Conservation (phyloP, 495 filamentous ascomycete genomes). For the Staphylotrichum longicolle region DNA sequence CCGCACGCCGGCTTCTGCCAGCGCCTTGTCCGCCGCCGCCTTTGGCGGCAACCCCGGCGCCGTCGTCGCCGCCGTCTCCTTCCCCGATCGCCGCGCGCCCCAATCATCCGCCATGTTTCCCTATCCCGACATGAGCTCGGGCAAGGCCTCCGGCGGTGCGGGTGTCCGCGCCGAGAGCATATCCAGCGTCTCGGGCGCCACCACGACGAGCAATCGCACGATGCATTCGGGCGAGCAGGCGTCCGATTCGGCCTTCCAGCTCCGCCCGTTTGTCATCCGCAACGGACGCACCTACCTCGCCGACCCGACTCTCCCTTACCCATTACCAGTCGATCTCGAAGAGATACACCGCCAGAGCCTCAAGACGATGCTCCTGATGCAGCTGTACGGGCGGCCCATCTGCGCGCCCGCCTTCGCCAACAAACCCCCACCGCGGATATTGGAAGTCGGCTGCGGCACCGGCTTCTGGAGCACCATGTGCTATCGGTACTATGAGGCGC, state of each 20-base stretch:
- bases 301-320: slow-evolving; percentile 72
- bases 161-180: slow-evolving; percentile 41
- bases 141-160: slow-evolving; percentile 21
- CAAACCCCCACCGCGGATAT: slow-evolving; percentile 68
- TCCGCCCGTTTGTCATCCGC: slow-evolving; percentile 65
- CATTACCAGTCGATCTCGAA: slow-evolving; percentile 80
- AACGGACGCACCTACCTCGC: slow-evolving; percentile 79
- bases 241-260: slow-evolving; percentile 34
- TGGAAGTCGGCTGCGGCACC: slow-evolving; percentile 87
- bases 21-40: slow-evolving; percentile 13
- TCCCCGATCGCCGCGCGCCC: slow-evolving; percentile 29
- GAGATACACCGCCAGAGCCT: slow-evolving; percentile 87
- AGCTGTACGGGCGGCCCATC: slow-evolving; percentile 76
- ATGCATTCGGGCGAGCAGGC: slow-evolving; percentile 37
- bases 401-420: slow-evolving; percentile 65
- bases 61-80: slow-evolving; percentile 15
- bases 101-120: slow-evolving; percentile 42
- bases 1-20: slow-evolving; percentile 29
- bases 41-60: slow-evolving; percentile 5
- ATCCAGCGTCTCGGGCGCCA: slow-evolving; percentile 37
- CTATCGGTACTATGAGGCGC: slow-evolving; percentile 67
- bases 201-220: slow-evolving; percentile 37
- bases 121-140: slow-evolving; percentile 31
- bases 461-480: slow-evolving; percentile 87
- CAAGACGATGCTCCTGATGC: slow-evolving; percentile 74